Percentiles rank a stretch among this genome's conserved stretches.
These are phyloP conservation scores for Articulospora tetracladia DNA, from an alignment of 495 filamentous ascomycete genomes.

Conservation along the genomic window DNA sequence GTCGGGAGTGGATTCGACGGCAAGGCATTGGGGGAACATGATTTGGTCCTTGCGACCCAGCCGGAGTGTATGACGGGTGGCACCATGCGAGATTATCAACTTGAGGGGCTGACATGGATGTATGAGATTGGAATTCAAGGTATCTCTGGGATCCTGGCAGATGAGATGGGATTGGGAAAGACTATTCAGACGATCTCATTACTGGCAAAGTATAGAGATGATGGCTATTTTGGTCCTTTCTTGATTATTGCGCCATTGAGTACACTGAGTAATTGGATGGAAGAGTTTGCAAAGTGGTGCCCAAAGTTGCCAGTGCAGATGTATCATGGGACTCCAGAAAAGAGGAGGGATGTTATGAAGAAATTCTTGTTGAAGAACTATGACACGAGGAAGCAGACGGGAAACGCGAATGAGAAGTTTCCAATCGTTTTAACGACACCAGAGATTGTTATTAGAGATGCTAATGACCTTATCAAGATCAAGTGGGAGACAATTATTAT, in stretches of 20 bases:
- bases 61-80: constrained; percentile 82
- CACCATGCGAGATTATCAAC: constrained; percentile 88
- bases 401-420: constrained; percentile 56
- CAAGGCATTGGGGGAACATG: constrained; percentile 65
- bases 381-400: constrained; percentile 37
- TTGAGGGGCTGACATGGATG: constrained; percentile 94
- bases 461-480: constrained; percentile 71
- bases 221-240: constrained; percentile 77
- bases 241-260: constrained; percentile 86
- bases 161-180: constrained; percentile 97
- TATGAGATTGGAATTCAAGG: constrained; percentile 79
- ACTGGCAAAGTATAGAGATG: constrained; percentile 82
- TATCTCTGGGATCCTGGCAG: constrained; percentile 89
- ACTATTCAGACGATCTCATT: constrained; percentile 92
- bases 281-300: constrained; percentile 88
- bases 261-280: constrained; percentile 94
- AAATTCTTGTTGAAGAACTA: constrained; percentile 53
- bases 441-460: constrained; percentile 91
- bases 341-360: constrained; percentile 67
- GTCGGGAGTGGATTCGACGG: constrained; percentile 49
- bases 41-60: constrained; percentile 76
- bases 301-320: constrained; percentile 80
- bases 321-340: constrained; percentile 79
- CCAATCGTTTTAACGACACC: constrained; percentile 92
- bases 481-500: constrained; percentile 98